Evolutionary conservation across 805 yeast species (phyloP).

Genomic region (Cyberlindnera galapagoensis): DNA sequence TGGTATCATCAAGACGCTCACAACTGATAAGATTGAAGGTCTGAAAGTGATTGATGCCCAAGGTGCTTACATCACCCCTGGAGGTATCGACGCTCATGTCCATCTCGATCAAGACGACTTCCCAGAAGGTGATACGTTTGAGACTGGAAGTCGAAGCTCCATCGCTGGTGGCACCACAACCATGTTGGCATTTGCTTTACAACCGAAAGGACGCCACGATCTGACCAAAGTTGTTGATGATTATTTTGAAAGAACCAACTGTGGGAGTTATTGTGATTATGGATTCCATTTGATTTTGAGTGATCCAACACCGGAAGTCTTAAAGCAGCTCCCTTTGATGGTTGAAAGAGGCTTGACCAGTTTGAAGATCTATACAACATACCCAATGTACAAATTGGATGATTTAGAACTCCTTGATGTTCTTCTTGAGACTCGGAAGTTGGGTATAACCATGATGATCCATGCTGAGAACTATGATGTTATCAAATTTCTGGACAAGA

Average conservation of each 20-base stretch:
- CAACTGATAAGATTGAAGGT: conserved; percentile 25
- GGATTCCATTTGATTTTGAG: conserved; percentile 41
- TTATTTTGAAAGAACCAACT: conserved; percentile 26
- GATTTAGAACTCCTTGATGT: conserved; percentile 36
- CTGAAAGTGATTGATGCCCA: conserved; percentile 35
- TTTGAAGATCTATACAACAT: conserved; percentile 36
- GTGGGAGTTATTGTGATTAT: conserved; percentile 37
- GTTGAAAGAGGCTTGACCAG: conserved; percentile 23
- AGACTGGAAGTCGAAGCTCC: conserved; percentile 38
- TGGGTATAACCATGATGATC: conserved; percentile 41
- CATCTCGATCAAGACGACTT: conserved; percentile 38
- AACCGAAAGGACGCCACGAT: conserved; percentile 27
- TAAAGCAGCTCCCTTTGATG: conserved; percentile 29
- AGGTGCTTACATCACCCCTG: conserved; percentile 43
- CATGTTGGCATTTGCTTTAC: conserved; percentile 41
- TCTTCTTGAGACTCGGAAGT: conserved; percentile 31
- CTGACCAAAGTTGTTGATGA: conserved; percentile 26
- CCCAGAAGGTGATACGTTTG: conserved; percentile 38
- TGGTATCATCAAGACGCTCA: conserved; percentile 33
- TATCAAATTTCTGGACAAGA: conserved; percentile 34
- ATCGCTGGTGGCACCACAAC: conserved; percentile 48
- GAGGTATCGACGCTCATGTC: conserved; percentile 46
- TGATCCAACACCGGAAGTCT: conserved; percentile 27
- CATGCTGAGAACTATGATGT: conserved; percentile 48
- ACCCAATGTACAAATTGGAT: conserved; percentile 34